Base-by-base conservation (phyloP, 345 rosid genomes). In the Eucalyptus curtisii region DNA sequence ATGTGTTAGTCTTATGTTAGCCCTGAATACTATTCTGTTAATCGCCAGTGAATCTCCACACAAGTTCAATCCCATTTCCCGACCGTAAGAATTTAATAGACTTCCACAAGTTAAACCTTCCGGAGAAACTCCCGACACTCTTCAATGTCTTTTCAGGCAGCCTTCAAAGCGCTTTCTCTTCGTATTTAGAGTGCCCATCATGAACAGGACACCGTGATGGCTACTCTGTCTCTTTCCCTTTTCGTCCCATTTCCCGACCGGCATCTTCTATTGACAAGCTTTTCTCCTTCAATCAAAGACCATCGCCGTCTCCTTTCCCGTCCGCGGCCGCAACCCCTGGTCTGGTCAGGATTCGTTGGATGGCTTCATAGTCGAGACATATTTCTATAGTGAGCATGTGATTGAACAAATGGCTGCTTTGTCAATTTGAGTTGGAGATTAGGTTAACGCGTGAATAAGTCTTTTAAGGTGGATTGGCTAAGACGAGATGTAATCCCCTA, bases 211-310 rank as follows among this genome's bases (percentile, higher is more conserved):
- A 2, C 76, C 76, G 0, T 14, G 4, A n/a, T 66, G 3, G 0
- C 40, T n/a, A 8, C 42, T 66, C 22, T 59, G 22, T n/a, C 79
- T 50, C 33, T 31, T 31, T 3, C 31, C 22, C 11, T 10, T 66
- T 15, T 66, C 19, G 79, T 31, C 79, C 79, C 20, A 15, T 16
- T 33, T 31, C 0, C 19, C 1, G 20, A 15, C 0, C 4, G 1
- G 6, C 76, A n/a, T 61, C 40, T 66, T n/a, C 20, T 31, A 11
- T 66, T 31, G 5, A 31, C 22, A 66, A 31, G 79, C 79, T 66
- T n/a, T n/a, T 31, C 42, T 31, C 20, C 17, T 66, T 31, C 40
- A 16, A n/a, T n/a, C 40, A n/a, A 31, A 61, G 68, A 30, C 68
- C 16, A 27, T 13, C 17, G 14, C 33, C 12, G 16, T 30, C 68